Percentiles rank a stretch among this genome's conserved stretches.
Conservation (phyloP, 345 rosid genomes). For the Arabidopsis thaliana region TAIR10.1 NC_003071.7:5554001-5554500, state of each 20-base stretch:
- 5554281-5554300: slow-evolving; percentile 75
- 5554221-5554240: slow-evolving; percentile 56
- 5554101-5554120: slow-evolving; percentile 63
- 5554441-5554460: slow-evolving; percentile 10
- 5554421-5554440: slow-evolving; percentile 18
- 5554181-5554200: slow-evolving; percentile 55
- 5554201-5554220: slow-evolving; percentile 59
- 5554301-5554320: slow-evolving; percentile 70
- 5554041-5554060: slow-evolving; percentile 54
- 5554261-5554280: slow-evolving; percentile 61
- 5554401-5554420: slow-evolving; percentile 27
- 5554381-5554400: slow-evolving; percentile 32
- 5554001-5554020: slow-evolving; percentile 91
- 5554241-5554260: slow-evolving; percentile 67
- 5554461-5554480: slow-evolving; percentile 5
- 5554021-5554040: slow-evolving; percentile 86
- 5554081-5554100: slow-evolving; percentile 65
- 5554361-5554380: slow-evolving; percentile 26
- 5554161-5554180: slow-evolving; percentile 69
- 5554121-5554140: slow-evolving; percentile 70
- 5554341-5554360: slow-evolving; percentile 78
- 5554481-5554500: slow-evolving; percentile 10
- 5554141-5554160: slow-evolving; percentile 73
- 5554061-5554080: slow-evolving; percentile 68
- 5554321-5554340: slow-evolving; percentile 73